A percentile compares a stretch with the other conserved stretches of the same genome.
Evolutionary conservation across 805 yeast species (phyloP).

Genomic region (Metschnikowia kunwiensis): DNA sequence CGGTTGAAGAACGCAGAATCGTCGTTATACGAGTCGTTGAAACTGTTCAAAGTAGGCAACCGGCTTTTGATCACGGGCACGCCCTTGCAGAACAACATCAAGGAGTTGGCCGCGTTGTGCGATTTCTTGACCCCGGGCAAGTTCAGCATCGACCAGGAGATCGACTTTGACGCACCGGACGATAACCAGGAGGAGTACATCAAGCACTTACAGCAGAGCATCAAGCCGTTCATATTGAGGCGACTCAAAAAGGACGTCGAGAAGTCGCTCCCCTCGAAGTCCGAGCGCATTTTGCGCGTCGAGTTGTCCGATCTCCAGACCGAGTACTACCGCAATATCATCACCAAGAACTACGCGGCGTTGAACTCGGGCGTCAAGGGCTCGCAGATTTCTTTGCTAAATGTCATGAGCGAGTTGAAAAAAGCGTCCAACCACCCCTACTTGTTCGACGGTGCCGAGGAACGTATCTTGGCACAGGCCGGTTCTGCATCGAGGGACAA

Average conservation of each 20-base stretch:
- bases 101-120: constrained; percentile 91
- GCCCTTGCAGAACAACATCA: constrained; percentile 92
- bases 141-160: constrained; percentile 86
- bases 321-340: constrained; percentile 87
- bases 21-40: constrained; percentile 84
- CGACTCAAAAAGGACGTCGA: constrained; percentile 96
- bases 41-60: constrained; percentile 77
- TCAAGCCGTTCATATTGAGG: constrained; percentile 90
- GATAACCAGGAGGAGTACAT: constrained; percentile 86
- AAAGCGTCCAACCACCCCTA: constrained; percentile 98
- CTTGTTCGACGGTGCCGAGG: constrained; percentile 89
- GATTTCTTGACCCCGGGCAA: constrained; percentile 96
- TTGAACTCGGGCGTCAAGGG: constrained; percentile 75
- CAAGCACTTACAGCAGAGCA: constrained; percentile 74
- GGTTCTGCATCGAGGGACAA: constrained; percentile 70
- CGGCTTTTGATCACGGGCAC: constrained; percentile 94
- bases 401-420: constrained; percentile 92
- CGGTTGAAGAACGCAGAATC: constrained; percentile 91
- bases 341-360: constrained; percentile 89
- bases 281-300: constrained; percentile 92
- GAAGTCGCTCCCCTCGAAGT: constrained; percentile 91
- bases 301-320: constrained; percentile 95
- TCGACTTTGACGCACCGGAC: constrained; percentile 88
- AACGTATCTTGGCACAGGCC: constrained; percentile 65
- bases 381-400: constrained; percentile 78